Evolutionary conservation across 1,284 basidiomycete genomes (phyloP).

Genomic region (Omphalotus olearius): DNA sequence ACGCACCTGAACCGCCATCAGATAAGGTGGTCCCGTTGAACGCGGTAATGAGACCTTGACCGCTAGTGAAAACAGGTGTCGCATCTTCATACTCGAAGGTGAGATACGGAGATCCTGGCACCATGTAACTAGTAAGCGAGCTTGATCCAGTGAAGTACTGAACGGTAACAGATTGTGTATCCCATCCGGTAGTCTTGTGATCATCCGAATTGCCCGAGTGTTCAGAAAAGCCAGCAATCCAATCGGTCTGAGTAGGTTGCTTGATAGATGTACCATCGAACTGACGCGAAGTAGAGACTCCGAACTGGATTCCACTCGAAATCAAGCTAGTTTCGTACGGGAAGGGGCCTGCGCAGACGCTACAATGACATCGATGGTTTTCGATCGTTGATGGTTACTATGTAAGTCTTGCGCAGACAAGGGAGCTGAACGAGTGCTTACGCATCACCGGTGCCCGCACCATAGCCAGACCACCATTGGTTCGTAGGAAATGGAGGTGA

Average conservation of each 20-base stretch:
- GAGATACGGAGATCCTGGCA: conserved; percentile 31
- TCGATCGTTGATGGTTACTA: no score
- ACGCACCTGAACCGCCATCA: conserved; percentile 18
- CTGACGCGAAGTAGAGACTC: conserved; percentile 25
- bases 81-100: conserved; percentile 26
- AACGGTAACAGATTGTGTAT: conserved; percentile 28
- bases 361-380: conserved; percentile 2
- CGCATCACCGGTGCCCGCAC: conserved; percentile 23
- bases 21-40: conserved; percentile 23
- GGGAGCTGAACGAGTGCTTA: conserved; percentile 14
- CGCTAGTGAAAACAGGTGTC: conserved; percentile 27
- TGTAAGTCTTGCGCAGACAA: not conserved
- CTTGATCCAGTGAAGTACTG: conserved; percentile 28
- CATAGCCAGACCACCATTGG: conserved; percentile 33
- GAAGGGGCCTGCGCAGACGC: conserved; percentile 28
- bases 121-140: conserved; percentile 27
- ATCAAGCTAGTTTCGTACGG: conserved; percentile 27
- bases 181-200: conserved; percentile 26
- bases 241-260: conserved; percentile 28
- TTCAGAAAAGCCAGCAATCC: conserved; percentile 28
- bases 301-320: conserved; percentile 25
- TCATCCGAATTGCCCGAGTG: conserved; percentile 24
- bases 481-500: conserved; percentile 30
- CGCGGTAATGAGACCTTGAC: conserved; percentile 24
- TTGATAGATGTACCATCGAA: conserved; percentile 30